Evolutionary conservation across 2,329 filamentous ascomycete genomes (phyloP), one percentile per base, ranked within the genome.

Genomic region (Arthrobotrys sphaeroides): DNA sequence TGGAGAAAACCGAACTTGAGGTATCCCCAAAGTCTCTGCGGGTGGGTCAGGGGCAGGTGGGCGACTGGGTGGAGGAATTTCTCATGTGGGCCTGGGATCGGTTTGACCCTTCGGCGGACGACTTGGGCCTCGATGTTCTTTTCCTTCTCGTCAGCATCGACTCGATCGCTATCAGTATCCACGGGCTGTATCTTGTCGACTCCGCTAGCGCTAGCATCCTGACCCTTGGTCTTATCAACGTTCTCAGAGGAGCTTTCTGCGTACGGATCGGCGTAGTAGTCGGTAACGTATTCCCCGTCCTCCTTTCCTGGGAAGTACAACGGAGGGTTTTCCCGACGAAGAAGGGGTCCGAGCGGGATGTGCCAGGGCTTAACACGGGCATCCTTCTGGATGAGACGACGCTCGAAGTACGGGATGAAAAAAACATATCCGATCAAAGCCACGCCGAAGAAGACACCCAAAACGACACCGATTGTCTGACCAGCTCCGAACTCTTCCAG

Each of bases 331-430:
- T 66, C 62, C 22, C 79, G 80, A 49, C 87, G 84, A 7, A 88
- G 84, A 0, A 88, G 80, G 16, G 86, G 87, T 0, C 88, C 88
- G 12, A 84, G 80, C 69, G 84, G 78, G 65, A 89, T 83, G 73
- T 89, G 84, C 80, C 84, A 89, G 81, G 84, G 81, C 76, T 85
- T 85, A 74, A 91, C 82, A 79, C 87, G 82, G 86, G 88, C 86
- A 82, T 91, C 88, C 77, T 89, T 84, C 81, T 85, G 82, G 81
- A 90, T 82, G 78, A 91, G 83, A 47, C 86, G 83, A 62, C 86
- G 85, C 80, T 88, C 86, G 69, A 89, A 80, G 83, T 86, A 89
- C 1, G 88, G 88, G 13, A 88, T 83, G 68, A 90, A 85, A 81
- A 88, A 88, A 72, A 86, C 66, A 66, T 80, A 80, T 73, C 87